Percentiles rank a stretch among this genome's conserved stretches.
Evolutionary conservation across 164 flowering plant species (phyloP).

Genomic region (Macadamia tetraphylla): DNA sequence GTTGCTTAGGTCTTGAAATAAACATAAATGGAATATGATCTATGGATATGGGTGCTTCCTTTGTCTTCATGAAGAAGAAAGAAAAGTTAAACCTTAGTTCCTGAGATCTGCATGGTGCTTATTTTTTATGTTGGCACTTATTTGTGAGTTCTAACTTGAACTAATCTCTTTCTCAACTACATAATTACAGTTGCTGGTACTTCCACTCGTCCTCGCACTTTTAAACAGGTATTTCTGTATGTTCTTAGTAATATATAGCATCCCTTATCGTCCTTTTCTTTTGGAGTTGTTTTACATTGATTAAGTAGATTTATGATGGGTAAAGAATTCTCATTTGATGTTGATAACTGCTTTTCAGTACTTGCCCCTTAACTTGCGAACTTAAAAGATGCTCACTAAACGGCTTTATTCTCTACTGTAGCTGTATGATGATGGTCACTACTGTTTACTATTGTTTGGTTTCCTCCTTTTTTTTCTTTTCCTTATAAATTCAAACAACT

Average conservation of each 20-base stretch:
- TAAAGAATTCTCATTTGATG: not conserved
- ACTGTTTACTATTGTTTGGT: not conserved
- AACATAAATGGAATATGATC: too few species aligned
- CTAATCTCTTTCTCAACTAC: not conserved
- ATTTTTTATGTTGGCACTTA: too few species aligned
- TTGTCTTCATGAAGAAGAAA: too few species aligned
- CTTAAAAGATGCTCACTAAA: too few species aligned
- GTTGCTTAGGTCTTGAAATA: too few species aligned
- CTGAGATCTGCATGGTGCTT: too few species aligned
- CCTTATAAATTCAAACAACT: too few species aligned
- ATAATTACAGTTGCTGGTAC: conserved; percentile 64
- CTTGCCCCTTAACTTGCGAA: too few species aligned
- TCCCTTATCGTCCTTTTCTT: not conserved
- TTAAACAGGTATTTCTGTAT: conserved; percentile 40
- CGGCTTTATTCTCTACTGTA: not conserved
- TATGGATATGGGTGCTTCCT: too few species aligned
- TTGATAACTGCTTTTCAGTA: too few species aligned
- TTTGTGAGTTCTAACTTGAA: not conserved
- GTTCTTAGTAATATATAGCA: not conserved
- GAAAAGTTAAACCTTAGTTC: too few species aligned
- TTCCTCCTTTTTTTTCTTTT: not conserved
- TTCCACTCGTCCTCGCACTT: conserved; percentile 78
- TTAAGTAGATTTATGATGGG: not conserved
- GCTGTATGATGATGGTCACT: not conserved
- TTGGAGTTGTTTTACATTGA: not conserved